phyloP scores from a whole-genome alignment of 2,329 filamentous ascomycete species.

The Colletotrichum sidae region DNA sequence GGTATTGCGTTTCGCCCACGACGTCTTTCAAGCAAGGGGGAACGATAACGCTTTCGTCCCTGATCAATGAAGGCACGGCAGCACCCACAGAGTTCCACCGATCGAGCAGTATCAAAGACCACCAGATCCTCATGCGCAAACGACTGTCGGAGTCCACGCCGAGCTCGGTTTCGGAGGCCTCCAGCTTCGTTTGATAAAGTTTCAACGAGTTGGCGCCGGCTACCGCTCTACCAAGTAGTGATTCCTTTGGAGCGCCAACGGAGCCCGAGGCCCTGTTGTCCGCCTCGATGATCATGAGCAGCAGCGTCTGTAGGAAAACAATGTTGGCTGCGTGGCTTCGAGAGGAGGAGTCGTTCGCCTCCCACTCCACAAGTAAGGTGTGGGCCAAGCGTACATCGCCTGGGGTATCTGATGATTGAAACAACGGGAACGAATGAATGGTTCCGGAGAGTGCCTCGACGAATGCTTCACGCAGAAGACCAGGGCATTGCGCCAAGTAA shows the following conservation, averaged over 20 bases:
- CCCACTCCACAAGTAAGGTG: slow-evolving; percentile 64
- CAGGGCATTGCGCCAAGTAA: slow-evolving; percentile 67
- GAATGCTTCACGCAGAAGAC: slow-evolving; percentile 72
- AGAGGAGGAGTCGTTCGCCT: slow-evolving; percentile 52
- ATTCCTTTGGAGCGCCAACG: slow-evolving; percentile 61
- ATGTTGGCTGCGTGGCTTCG: slow-evolving; percentile 57
- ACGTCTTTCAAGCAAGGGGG: slow-evolving; percentile 68
- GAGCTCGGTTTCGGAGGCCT: slow-evolving; percentile 54
- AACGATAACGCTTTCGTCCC: slow-evolving; percentile 70
- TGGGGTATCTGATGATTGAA: slow-evolving; percentile 47
- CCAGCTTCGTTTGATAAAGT: slow-evolving; percentile 60
- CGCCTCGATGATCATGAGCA: slow-evolving; percentile 74
- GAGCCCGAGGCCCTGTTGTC: slow-evolving; percentile 63
- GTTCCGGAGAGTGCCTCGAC: slow-evolving; percentile 70
- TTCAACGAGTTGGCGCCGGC: slow-evolving; percentile 74
- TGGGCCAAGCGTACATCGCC: slow-evolving; percentile 59
- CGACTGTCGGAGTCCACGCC: slow-evolving; percentile 72
- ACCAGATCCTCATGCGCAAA: slow-evolving; percentile 75
- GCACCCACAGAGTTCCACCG: slow-evolving; percentile 79
- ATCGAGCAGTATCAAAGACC: slow-evolving; percentile 77
- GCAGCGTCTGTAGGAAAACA: slow-evolving; percentile 74
- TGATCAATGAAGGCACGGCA: slow-evolving; percentile 71
- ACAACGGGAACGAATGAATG: slow-evolving; percentile 62
- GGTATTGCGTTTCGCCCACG: slow-evolving; percentile 72
- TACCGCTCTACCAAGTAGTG: slow-evolving; percentile 73